Conservation (phyloP, 805 yeast species). For the Starmerella floricola region DNA sequence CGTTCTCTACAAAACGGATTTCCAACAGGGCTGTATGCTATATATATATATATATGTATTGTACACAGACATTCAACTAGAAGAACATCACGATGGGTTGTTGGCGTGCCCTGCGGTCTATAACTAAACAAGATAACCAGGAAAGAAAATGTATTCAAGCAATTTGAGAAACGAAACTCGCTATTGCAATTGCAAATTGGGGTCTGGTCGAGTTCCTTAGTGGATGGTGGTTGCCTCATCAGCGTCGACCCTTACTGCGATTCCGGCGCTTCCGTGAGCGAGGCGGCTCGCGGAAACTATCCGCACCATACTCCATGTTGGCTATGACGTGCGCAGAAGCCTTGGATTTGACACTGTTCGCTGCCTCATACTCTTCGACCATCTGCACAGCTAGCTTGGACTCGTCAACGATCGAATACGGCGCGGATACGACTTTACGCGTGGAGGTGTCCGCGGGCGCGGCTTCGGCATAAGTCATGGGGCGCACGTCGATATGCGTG, state of each 20-base stretch:
- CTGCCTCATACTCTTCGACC: conserved; percentile 10
- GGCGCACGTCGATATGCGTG: conserved; percentile 37
- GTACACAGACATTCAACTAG: too few relatives aligned
- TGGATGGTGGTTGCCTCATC: too few relatives aligned
- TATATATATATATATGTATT: too few relatives aligned
- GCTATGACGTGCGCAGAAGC: conserved; percentile 9
- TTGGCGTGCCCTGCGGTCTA: too few relatives aligned
- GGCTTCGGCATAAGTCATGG: conserved; percentile 44
- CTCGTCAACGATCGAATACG: conserved; percentile 11
- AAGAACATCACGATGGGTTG: too few relatives aligned
- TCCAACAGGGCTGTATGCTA: too few relatives aligned
- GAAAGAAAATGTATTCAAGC: too few relatives aligned
- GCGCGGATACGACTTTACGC: background rate
- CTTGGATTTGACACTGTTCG: background rate
- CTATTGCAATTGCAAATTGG: too few relatives aligned
- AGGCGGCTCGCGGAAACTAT: background rate
- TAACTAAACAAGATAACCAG: too few relatives aligned
- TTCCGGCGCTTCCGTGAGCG: conserved; percentile 1
- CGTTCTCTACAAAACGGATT: too few relatives aligned
- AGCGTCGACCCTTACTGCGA: background rate
- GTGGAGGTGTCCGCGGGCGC: conserved; percentile 25
- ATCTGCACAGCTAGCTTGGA: conserved; percentile 11
- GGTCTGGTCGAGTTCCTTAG: too few relatives aligned
- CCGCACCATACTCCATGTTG: conserved; percentile 8
- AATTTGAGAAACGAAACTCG: too few relatives aligned